Percentiles rank a stretch among this genome's conserved stretches.
phyloP scores from a whole-genome alignment of 2,329 filamentous ascomycete genomes.

The Penicillium expansum region DNA sequence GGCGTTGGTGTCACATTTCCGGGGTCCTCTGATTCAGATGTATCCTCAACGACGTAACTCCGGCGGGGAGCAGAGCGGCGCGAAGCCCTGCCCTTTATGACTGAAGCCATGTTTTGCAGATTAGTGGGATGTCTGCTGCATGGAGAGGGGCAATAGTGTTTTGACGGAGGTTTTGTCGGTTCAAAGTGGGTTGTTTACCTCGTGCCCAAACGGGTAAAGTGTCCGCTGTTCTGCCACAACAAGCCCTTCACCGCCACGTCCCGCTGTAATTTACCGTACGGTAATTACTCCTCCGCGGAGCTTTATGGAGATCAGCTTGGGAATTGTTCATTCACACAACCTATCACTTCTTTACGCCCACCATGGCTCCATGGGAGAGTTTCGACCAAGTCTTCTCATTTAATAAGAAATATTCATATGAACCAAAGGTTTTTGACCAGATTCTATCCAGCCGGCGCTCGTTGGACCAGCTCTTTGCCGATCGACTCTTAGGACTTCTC shows the following conservation, averaged over 20 bases:
- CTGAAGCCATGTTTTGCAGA: conserved; percentile 37
- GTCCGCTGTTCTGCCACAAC: conserved; percentile 35
- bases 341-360: conserved; percentile 13
- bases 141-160: conserved; percentile 15
- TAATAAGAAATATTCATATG: conserved; percentile 60
- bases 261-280: conserved; percentile 12
- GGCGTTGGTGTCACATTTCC: conserved; percentile 48
- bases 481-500: conserved; percentile 69
- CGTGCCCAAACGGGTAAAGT: conserved; percentile 34
- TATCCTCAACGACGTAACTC: conserved; percentile 71
- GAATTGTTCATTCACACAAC: conserved; percentile 5
- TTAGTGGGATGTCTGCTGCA: conserved; percentile 25
- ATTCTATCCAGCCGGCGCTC: conserved; percentile 66
- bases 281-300: conserved; percentile 21
- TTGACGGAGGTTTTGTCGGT: conserved; percentile 16
- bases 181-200: conserved; percentile 43
- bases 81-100: conserved; percentile 53
- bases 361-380: conserved; percentile 54
- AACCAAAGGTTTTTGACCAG: conserved; percentile 58
- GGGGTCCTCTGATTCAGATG: conserved; percentile 69
- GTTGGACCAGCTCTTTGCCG: conserved; percentile 72
- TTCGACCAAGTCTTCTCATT: conserved; percentile 67
- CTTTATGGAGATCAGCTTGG: conserved; percentile 5
- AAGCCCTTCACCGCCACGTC: conserved; percentile 29
- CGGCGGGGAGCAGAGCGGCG: conserved; percentile 63